Evolutionary conservation across 768 basidiomycete species (phyloP), one percentile per base, ranked within the genome.

Genomic region (Pleurotus platypus): DNA sequence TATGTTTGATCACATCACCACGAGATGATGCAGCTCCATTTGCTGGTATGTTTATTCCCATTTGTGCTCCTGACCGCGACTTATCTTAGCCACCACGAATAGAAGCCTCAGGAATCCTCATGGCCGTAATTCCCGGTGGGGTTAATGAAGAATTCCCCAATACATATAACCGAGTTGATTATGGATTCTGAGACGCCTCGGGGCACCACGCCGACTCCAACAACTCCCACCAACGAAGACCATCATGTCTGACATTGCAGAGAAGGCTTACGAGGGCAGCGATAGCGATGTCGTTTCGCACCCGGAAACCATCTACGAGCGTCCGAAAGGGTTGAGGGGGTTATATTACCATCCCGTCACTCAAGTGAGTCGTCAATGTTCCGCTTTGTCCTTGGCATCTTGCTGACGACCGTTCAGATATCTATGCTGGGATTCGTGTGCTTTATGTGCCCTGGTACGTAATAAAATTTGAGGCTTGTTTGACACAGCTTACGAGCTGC

Each of bases 361-460:
- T 0, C 85, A 87, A 69, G 73, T 38, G 15, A 16, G 47, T 20
- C 20, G 9, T 22, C 20, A 15, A 71, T 4, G 26, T 49, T 58
- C 42, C 13, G 7, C 24, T 46, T 38, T 40, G 22, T 30, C 15
- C 20, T 24, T 37, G n/a, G 22, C 11, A 27, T 27, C 16, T 22
- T 48, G 8, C 22, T 55, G 38, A 48, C 24, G 35, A 13, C 22
- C 30, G 9, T 48, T 11, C 30, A 74, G 73, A 72, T 88, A 49
- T 69, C 68, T 51, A 72, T 92, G 69, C 74, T 90, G 15, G 90
- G 87, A 42, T 76, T 90, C 47, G 83, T 90, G 48, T 88, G 87
- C 59, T 84, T 84, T 66, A 81, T 84, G 83, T 75, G 79, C 62
- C 78, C 78, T 60, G 78, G 77, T 70, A 71, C 75, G 67, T 78